Conservation (phyloP, 2,329 filamentous ascomycete genomes). For the Cordyceps farinosa region DNA sequence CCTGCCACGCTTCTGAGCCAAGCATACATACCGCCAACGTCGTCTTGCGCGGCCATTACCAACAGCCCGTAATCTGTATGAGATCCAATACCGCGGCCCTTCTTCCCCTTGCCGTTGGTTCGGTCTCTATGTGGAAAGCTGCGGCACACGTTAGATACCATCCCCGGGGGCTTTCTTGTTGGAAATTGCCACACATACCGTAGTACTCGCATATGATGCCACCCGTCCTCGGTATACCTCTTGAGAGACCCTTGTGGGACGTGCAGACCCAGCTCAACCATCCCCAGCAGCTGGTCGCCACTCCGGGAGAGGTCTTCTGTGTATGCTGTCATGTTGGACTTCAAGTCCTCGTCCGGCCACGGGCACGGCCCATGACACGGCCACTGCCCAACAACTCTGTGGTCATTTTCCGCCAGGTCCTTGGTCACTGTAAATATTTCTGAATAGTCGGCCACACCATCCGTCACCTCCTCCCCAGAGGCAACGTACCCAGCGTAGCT, state of each 20-base stretch:
- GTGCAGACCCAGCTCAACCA: conserved; percentile 44
- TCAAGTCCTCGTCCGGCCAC: conserved; percentile 43
- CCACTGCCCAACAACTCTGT: conserved; percentile 40
- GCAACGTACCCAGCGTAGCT: conserved; percentile 49
- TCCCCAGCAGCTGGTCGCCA: conserved; percentile 43
- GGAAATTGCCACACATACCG: conserved; percentile 29
- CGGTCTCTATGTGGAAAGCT: conserved; percentile 32
- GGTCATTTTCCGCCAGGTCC: conserved; percentile 38
- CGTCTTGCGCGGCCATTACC: conserved; percentile 47
- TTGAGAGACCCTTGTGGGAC: conserved; percentile 39
- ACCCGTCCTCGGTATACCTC: conserved; percentile 43
- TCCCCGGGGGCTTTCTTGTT: background rate
- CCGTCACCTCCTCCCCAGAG: conserved; percentile 46
- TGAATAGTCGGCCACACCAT: conserved; percentile 48
- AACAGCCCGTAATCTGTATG: conserved; percentile 52
- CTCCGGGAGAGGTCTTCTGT: conserved; percentile 38
- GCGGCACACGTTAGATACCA: background rate
- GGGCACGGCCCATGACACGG: conserved; percentile 49
- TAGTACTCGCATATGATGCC: conserved; percentile 49
- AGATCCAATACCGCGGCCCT: conserved; percentile 48
- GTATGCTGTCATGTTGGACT: conserved; percentile 37
- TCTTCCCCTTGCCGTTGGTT: conserved; percentile 47
- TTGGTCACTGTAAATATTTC: conserved; percentile 53
- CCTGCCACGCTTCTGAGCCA: background rate
- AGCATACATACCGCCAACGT: conserved; percentile 40